phyloP scores from a whole-genome alignment of 2,329 filamentous ascomycete species.

The Cytospora paraplurivora region DNA sequence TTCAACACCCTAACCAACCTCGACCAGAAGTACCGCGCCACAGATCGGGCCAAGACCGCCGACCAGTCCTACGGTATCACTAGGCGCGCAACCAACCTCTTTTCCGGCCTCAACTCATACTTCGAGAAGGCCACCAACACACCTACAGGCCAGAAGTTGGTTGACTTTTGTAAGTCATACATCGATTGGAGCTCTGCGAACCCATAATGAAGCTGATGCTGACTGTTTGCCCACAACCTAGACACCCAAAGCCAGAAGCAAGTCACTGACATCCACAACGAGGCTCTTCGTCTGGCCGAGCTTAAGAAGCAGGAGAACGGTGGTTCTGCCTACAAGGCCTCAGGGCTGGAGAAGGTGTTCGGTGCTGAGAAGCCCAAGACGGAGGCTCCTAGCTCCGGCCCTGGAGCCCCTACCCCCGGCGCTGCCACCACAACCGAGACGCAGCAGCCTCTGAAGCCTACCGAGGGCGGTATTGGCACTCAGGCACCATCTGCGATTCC shows the following conservation, averaged over 20 bases:
- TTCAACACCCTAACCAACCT: conserved; percentile 73
- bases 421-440: conserved; percentile 31
- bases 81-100: conserved; percentile 66
- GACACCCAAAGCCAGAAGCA: conserved; percentile 80
- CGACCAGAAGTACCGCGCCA: conserved; percentile 84
- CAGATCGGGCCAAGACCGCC: conserved; percentile 79
- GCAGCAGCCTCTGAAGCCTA: conserved; percentile 23
- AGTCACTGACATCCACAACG: conserved; percentile 89
- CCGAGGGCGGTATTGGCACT: conserved; percentile 25
- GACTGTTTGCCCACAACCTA: conserved; percentile 6
- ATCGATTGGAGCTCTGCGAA: not conserved
- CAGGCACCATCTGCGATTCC: conserved; percentile 27
- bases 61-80: conserved; percentile 84
- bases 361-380: conserved; percentile 52
- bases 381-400: conserved; percentile 25
- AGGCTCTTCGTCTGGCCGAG: conserved; percentile 85
- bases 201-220: not conserved
- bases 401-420: conserved; percentile 30
- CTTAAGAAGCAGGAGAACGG: conserved; percentile 73
- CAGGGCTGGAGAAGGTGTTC: conserved; percentile 60
- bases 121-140: conserved; percentile 91
- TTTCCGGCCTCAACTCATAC: conserved; percentile 76
- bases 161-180: conserved; percentile 66
- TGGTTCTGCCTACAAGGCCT: conserved; percentile 60
- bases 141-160: conserved; percentile 84